phyloP scores from a whole-genome alignment of 2,329 filamentous ascomycete species.

The Diaporthe caulivora region DNA sequence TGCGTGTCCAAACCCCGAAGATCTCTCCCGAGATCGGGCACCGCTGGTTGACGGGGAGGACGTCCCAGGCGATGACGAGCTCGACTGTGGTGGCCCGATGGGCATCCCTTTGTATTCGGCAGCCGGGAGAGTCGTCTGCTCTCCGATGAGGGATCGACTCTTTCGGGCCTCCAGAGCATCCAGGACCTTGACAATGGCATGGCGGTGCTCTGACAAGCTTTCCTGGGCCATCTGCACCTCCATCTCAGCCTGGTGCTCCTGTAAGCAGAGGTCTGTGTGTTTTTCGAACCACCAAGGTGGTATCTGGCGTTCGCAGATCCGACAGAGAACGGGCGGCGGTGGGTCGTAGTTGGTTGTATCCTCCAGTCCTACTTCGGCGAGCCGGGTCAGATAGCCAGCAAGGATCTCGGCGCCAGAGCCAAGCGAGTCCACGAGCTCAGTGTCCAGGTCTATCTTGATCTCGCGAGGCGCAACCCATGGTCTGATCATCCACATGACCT shows the following conservation, averaged over 20 bases:
- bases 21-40: conserved; percentile 78
- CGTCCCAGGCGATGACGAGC: conserved; percentile 78
- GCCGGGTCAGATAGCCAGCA: conserved; percentile 89
- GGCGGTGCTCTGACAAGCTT: conserved; percentile 89
- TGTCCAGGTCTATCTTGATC: conserved; percentile 94
- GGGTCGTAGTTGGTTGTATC: conserved; percentile 83
- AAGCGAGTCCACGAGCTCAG: conserved; percentile 89
- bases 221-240: conserved; percentile 97
- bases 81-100: conserved; percentile 81
- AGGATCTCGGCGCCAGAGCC: conserved; percentile 95
- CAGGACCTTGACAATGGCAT: conserved; percentile 93
- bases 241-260: conserved; percentile 97
- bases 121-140: conserved; percentile 64
- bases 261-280: conserved; percentile 94
- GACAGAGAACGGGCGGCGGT: conserved; percentile 88
- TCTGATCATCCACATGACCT: conserved; percentile 99
- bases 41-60: conserved; percentile 79
- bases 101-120: conserved; percentile 90
- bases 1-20: conserved; percentile 80
- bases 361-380: conserved; percentile 85
- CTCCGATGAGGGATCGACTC: conserved; percentile 71
- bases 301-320: conserved; percentile 97
- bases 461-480: conserved; percentile 90
- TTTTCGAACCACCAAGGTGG: conserved; percentile 99
- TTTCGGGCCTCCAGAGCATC: conserved; percentile 88